These are phyloP conservation scores for Dendrobium chrysotoxum DNA, from an alignment of 106 monocot species.

Conservation along the genomic window DNA sequence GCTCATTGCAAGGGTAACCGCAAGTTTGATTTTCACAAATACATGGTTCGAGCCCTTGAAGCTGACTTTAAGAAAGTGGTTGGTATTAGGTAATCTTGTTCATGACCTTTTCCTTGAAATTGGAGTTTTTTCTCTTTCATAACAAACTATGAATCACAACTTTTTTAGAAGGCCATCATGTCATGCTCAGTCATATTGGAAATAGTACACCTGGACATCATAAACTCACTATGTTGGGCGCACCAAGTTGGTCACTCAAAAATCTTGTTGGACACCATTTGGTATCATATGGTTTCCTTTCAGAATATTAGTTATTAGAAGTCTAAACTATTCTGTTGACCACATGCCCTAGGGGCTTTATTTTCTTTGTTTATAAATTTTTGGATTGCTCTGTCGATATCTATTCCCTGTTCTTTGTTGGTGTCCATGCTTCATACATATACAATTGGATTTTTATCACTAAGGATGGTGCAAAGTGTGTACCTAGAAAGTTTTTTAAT, in stretches of 20 bases:
- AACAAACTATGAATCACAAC: background rate
- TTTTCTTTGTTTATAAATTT: background rate
- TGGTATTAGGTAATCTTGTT: constrained; percentile 41
- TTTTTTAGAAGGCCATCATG: background rate
- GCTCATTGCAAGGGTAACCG: constrained; percentile 43
- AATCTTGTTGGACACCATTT: background rate
- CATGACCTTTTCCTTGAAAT: background rate
- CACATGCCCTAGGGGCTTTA: background rate
- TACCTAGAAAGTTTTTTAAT: background rate
- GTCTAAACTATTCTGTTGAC: background rate
- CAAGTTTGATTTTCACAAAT: constrained; percentile 62
- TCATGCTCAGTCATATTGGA: background rate
- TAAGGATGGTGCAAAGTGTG: background rate
- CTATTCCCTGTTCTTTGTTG: background rate
- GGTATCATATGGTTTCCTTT: background rate
- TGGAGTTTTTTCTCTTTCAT: background rate
- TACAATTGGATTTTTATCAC: background rate
- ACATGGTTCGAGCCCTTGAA: constrained; percentile 59
- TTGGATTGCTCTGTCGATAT: background rate
- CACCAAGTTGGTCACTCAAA: background rate
- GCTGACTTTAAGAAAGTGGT: constrained; percentile 71
- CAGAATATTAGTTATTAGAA: background rate
- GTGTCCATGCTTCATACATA: background rate
- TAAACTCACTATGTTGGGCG: background rate
- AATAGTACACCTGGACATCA: background rate